These are phyloP conservation scores for Elongisporangium prolatum DNA, from an alignment of 352 stramenopile genomes.

Conservation along the genomic window DNA sequence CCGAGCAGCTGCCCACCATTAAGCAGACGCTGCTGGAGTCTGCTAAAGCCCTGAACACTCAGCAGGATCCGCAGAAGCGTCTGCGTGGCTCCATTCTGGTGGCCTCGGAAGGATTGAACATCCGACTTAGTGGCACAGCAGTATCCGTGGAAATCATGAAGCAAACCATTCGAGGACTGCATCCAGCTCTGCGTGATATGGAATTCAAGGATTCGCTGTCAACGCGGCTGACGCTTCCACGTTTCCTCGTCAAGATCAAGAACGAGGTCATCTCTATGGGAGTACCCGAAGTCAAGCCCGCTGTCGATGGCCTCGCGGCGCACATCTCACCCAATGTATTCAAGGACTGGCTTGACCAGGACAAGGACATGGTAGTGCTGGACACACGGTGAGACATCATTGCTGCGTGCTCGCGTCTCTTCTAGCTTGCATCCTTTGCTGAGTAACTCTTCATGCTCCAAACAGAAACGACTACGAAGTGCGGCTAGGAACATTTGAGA, in stretches of 20 bases:
- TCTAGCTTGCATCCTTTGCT: neutral
- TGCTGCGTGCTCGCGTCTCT: neutral
- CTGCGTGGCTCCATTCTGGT: constrained; percentile 67
- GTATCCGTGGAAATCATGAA: constrained; percentile 44
- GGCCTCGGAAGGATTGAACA: constrained; percentile 60
- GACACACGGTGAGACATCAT: constrained; percentile 46
- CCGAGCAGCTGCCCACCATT: constrained; percentile 27
- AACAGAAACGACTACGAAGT: constrained; percentile 76
- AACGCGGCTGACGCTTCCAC: constrained; percentile 45
- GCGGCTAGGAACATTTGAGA: constrained; percentile 67
- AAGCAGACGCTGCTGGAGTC: constrained; percentile 28
- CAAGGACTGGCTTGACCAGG: constrained; percentile 56
- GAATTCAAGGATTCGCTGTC: constrained; percentile 69
- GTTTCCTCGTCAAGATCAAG: constrained; percentile 74
- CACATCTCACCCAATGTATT: constrained; percentile 64
- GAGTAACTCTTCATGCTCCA: neutral
- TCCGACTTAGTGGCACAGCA: constrained; percentile 50
- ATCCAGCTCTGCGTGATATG: constrained; percentile 33
- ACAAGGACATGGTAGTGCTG: constrained; percentile 63
- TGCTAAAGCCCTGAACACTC: constrained; percentile 2
- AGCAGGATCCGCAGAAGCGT: constrained; percentile 11
- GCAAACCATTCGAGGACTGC: constrained; percentile 25
- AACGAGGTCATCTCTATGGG: constrained; percentile 79
- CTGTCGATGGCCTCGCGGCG: constrained; percentile 36
- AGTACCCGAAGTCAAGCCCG: constrained; percentile 32